A percentile compares a stretch with the other conserved stretches of the same genome.
Evolutionary conservation across 2,329 filamentous ascomycete species (phyloP).

Genomic region (Beauveria varroae): DNA sequence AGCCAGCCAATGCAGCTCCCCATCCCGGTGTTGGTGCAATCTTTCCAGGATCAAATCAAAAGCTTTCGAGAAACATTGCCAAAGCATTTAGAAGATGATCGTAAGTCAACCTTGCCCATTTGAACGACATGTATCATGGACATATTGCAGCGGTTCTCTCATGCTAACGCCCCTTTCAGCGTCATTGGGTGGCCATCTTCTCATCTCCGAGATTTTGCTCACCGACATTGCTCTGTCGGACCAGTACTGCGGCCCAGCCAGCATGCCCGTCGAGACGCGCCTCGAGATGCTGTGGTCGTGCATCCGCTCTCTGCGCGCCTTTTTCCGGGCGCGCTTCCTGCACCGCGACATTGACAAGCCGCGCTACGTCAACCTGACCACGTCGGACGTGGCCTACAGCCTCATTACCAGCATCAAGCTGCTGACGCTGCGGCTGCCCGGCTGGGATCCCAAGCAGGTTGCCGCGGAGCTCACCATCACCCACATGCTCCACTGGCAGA

Average conservation of each 20-base stretch:
- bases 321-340: constrained; percentile 31
- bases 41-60: constrained; percentile 37
- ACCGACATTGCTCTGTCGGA: constrained; percentile 40
- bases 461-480: constrained; percentile 13
- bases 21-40: constrained; percentile 33
- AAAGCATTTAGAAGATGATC: constrained; percentile 25
- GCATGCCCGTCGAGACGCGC: constrained; percentile 30
- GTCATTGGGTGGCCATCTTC: constrained; percentile 33
- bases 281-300: constrained; percentile 40
- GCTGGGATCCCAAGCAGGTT: constrained; percentile 34
- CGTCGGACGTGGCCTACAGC: constrained; percentile 40
- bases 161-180: constrained; percentile 19
- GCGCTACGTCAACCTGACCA: constrained; percentile 34
- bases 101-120: constrained; percentile 19
- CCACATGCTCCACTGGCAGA: constrained; percentile 20
- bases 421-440: constrained; percentile 35
- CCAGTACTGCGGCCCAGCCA: constrained; percentile 20
- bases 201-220: constrained; percentile 38
- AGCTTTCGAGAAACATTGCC: constrained; percentile 30
- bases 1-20: constrained; percentile 30
- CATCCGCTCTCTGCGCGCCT: constrained; percentile 31
- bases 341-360: constrained; percentile 27
- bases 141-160: not conserved
- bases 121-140: too few species aligned
- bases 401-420: constrained; percentile 40